These are phyloP conservation scores for Xerocomus amazonicus DNA, from an alignment of 1,284 basidiomycete species.

Conservation along the genomic window DNA sequence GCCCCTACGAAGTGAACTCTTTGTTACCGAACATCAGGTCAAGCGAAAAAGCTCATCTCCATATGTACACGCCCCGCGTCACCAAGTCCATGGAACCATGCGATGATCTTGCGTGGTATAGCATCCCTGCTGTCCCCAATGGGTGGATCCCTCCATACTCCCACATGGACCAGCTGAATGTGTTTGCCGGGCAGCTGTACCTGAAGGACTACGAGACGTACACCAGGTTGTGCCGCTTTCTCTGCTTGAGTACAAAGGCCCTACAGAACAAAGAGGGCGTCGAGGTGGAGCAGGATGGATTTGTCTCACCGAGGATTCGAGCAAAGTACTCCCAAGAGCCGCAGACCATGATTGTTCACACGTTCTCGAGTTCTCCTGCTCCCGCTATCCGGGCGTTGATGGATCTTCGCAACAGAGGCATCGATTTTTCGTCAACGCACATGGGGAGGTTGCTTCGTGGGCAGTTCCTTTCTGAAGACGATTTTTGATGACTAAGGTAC, in stretches of 20 bases:
- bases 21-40: conserved; percentile 37
- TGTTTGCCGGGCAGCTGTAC: conserved; percentile 37
- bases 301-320: conserved; percentile 29
- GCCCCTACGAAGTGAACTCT: conserved; percentile 43
- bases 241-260: conserved; percentile 34
- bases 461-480: background rate
- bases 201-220: conserved; percentile 33
- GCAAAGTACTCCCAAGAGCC: background rate
- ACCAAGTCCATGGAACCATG: conserved; percentile 34
- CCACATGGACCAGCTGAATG: conserved; percentile 36
- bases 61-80: conserved; percentile 41
- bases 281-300: conserved; percentile 33
- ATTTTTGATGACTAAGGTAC: background rate
- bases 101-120: conserved; percentile 38
- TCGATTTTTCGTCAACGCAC: background rate
- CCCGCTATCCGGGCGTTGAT: conserved; percentile 24
- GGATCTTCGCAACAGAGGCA: background rate
- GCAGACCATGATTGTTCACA: conserved; percentile 1
- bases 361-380: conserved; percentile 33
- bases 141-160: conserved; percentile 15
- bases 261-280: conserved; percentile 6
- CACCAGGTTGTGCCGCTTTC: conserved; percentile 31
- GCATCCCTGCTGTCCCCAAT: conserved; percentile 26
- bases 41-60: conserved; percentile 35
- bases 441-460: background rate